Base-by-base conservation (phyloP, 371 early-diverging fungal species). In the Haplosporangium sp. region DNA sequence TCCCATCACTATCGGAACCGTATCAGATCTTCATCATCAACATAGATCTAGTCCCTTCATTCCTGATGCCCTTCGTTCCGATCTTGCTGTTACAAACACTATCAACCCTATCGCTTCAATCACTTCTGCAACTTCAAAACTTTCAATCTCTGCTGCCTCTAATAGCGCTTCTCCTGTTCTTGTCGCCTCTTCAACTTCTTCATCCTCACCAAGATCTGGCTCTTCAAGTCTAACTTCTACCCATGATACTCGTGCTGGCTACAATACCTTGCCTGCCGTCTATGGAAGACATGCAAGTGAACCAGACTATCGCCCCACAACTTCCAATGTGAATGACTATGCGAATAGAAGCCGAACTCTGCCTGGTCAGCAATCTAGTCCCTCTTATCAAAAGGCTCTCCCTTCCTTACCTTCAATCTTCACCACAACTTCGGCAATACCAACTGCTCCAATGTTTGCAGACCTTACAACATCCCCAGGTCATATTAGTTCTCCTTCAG, bases 1-100 rank as follows among this genome's bases (percentile, higher is more conserved):
- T 9, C 77, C 77, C 2, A 34, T 77, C 15, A 45, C 57, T 19
- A 68, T 77, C 20, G 77, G 69, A 34, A 72, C 72, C 3, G 42
- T 72, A 37, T 59, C 69, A 4, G 72, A 77, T 42, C 10, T 15
- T 8, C 61, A 53, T 15, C 55, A 68, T 35, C 10, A 37, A 20
- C 56, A n/a, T 5, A 37, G 45, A 44, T 5, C 8, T n/a, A 69
- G 62, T 38, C 69, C 61, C 4, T 58, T 67, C 50, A 35, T 10
- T n/a, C 40, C 8, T 7, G 62, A 19, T 37, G 8, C 13, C 40
- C 11, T 50, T 5, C 7, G 50, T 15, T 50, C 50, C 17, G 50
- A 50, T 50, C 19, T 19, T 1, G 27, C 45, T 13, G 57, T 27
- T 44, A 15, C n/a, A 17, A 55, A 45, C 10, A 19, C 50, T 1